phyloP scores from a whole-genome alignment of 2,329 filamentous ascomycete species.

The Arthrobotrys musiformis region DNA sequence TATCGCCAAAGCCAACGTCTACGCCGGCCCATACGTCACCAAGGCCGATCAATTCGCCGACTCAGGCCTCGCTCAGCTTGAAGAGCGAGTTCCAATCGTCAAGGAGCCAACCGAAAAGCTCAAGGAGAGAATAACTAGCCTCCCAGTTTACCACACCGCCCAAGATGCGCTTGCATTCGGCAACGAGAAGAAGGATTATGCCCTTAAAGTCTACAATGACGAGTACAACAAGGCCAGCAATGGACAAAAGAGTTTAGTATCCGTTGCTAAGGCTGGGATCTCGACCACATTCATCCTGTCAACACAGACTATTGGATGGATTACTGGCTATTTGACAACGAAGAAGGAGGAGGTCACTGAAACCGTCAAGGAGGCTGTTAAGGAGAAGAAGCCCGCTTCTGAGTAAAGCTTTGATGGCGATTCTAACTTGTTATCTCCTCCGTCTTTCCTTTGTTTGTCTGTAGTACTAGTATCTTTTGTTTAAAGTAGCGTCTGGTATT shows the following conservation, averaged over 20 bases:
- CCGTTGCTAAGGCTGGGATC: slow-evolving; percentile 75
- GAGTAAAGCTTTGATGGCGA: not conserved
- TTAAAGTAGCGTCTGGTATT: slow-evolving; percentile 9
- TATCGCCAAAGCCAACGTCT: slow-evolving; percentile 80
- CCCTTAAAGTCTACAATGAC: slow-evolving; percentile 69
- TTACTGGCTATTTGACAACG: slow-evolving; percentile 67
- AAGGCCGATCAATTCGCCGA: slow-evolving; percentile 83
- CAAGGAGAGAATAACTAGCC: slow-evolving; percentile 71
- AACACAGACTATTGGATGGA: slow-evolving; percentile 56
- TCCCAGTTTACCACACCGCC: slow-evolving; percentile 63
- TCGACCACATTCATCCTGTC: slow-evolving; percentile 73
- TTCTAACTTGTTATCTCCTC: not conserved
- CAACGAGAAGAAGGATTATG: slow-evolving; percentile 67
- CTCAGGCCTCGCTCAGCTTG: slow-evolving; percentile 75
- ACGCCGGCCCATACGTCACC: slow-evolving; percentile 83
- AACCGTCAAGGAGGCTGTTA: slow-evolving; percentile 62
- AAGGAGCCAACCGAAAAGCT: slow-evolving; percentile 80
- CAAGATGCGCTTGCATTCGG: slow-evolving; percentile 44
- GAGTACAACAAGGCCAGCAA: slow-evolving; percentile 71
- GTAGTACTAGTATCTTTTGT: not conserved
- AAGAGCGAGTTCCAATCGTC: slow-evolving; percentile 76
- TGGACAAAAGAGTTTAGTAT: slow-evolving; percentile 67
- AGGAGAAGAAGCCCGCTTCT: slow-evolving; percentile 32
- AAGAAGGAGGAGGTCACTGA: slow-evolving; percentile 74
- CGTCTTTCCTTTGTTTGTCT: not conserved